A percentile compares a stretch with the other conserved stretches of the same genome.
These are phyloP conservation scores for Coemansia sp. DNA, from an alignment of 192 early-diverging fungal genomes.

Conservation along the genomic window DNA sequence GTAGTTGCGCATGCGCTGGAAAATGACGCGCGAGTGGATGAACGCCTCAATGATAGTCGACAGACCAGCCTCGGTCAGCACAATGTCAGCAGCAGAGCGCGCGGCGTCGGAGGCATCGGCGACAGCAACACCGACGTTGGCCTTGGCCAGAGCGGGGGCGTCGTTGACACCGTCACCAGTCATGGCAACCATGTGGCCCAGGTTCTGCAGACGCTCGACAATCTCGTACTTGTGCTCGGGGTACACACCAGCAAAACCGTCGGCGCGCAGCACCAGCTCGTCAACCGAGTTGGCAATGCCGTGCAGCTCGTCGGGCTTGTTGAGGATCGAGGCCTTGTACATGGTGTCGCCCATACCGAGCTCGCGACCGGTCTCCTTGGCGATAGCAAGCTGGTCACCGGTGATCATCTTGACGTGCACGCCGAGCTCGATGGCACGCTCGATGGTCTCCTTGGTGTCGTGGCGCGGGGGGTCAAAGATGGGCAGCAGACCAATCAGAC, in stretches of 20 bases:
- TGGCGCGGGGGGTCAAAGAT: slow-evolving; percentile 76
- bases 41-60: slow-evolving; percentile 90
- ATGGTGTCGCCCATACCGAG: slow-evolving; percentile 71
- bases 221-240: slow-evolving; percentile 72
- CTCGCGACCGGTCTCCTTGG: slow-evolving; percentile 73
- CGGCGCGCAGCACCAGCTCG: slow-evolving; percentile 59
- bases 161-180: slow-evolving; percentile 75
- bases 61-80: slow-evolving; percentile 73
- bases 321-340: slow-evolving; percentile 62
- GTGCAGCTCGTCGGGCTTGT: slow-evolving; percentile 59
- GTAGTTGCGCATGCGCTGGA: slow-evolving; percentile 95
- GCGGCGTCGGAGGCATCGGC: slow-evolving; percentile 74
- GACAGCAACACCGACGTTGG: slow-evolving; percentile 73
- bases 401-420: slow-evolving; percentile 94
- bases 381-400: slow-evolving; percentile 86
- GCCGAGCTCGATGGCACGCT: slow-evolving; percentile 67
- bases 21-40: slow-evolving; percentile 86
- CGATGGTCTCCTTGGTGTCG: slow-evolving; percentile 78
- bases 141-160: slow-evolving; percentile 66
- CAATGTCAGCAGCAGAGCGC: slow-evolving; percentile 73
- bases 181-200: slow-evolving; percentile 72
- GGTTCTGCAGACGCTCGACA: slow-evolving; percentile 61
- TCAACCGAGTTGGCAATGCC: slow-evolving; percentile 57
- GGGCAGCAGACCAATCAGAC: slow-evolving; percentile 66
- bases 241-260: slow-evolving; percentile 65